phyloP scores from a whole-genome alignment of 306 rosid species.

The Quercus wislizeni region DNA sequence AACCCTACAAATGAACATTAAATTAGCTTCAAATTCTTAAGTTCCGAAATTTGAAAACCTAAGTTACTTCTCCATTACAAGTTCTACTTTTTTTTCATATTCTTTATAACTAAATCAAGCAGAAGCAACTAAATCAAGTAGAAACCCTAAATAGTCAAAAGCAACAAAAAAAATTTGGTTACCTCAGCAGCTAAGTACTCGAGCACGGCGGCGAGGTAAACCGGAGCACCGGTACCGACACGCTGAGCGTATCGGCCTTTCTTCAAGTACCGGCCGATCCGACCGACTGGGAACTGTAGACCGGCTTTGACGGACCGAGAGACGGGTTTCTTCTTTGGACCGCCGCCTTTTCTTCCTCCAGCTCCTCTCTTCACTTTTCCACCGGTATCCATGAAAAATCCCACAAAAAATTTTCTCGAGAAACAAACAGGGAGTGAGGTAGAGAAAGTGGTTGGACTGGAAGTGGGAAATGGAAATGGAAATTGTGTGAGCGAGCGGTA shows the following conservation, averaged over 20 bases:
- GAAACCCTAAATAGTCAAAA: background rate
- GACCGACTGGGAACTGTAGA: conserved; percentile 48
- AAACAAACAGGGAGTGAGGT: conserved; percentile 9
- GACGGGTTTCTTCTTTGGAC: conserved; percentile 44
- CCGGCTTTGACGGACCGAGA: conserved; percentile 46
- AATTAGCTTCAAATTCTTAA: background rate
- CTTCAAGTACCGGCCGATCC: conserved; percentile 49
- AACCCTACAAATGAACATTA: background rate
- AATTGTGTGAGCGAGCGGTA: background rate
- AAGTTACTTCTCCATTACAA: background rate
- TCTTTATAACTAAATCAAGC: background rate
- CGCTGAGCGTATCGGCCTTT: conserved; percentile 44
- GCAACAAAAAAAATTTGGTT: background rate
- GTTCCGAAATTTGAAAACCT: background rate
- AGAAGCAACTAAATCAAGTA: background rate
- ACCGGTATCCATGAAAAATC: conserved; percentile 21
- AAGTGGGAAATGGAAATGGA: background rate
- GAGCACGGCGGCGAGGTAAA: conserved; percentile 49
- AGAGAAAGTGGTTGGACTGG: too few species aligned
- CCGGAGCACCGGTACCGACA: conserved; percentile 51
- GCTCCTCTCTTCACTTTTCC: conserved; percentile 46
- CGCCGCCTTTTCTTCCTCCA: conserved; percentile 42
- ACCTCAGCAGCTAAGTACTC: conserved; percentile 53
- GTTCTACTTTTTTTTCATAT: background rate
- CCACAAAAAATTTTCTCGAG: background rate